Base-by-base conservation (phyloP, 2,329 filamentous ascomycete genomes). In the Sporothrix schenckii region DNA sequence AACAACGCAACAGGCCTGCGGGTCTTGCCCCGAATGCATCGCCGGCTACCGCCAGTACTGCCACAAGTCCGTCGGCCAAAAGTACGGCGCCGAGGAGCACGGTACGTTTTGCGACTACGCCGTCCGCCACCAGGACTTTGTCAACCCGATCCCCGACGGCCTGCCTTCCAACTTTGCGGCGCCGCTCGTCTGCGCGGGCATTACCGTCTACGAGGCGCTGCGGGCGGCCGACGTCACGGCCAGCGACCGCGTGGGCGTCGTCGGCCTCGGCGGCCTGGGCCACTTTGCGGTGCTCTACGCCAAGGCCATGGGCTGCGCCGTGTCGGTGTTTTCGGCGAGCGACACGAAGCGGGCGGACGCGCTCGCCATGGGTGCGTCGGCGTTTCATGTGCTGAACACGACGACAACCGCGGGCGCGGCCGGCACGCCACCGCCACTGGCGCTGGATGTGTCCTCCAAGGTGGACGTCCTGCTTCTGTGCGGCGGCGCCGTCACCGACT, bases 281-380 rank as follows among this genome's bases (percentile, higher is more conserved):
- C 88, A 90, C 76, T 77, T 90, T 39, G 88, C 87, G 13, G 87
- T 90, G 71, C 85, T 89, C 73, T 90, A 88, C 75, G 87, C 87
- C 0, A 80, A 83, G 34, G 68, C 61, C 34, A 70, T 72, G 70
- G 72, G 72, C 21, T 71, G 70, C 19, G 41, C 70, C 11, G 73
- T 74, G 2, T 56, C 69, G 7, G 73, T 71, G 19, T 70, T 74
- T 16, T 73, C 72, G 11, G 24, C 54, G 21, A 60, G 16, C 54
- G 69, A 58, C n/a, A 47, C 21, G 9, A 66, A 66, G 30, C 10
- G 49, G 13, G 63, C 39, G 9, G 63, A 66, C 16, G 63, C 63
- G 0, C 9, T 39, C 1, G 19, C 27, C 3, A 11, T 66, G 2
- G 63, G 63, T 1, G 63, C 63, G 3, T 11, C 30, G 4, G 63